Base-by-base conservation (phyloP, 2,329 filamentous ascomycete genomes). In the Tympanopsis confertula region DNA sequence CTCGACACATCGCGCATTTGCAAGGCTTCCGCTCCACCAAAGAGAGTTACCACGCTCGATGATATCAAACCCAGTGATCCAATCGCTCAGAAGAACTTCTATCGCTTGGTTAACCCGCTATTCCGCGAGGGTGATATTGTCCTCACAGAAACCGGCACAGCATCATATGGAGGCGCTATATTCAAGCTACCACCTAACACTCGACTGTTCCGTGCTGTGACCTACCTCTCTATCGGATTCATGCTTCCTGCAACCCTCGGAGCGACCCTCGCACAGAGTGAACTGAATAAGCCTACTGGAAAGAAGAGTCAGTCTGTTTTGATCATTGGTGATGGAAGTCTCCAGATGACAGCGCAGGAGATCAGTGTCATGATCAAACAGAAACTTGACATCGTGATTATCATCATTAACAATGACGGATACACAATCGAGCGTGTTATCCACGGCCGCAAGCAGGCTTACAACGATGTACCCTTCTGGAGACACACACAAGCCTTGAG, bases 301-400 rank as follows among this genome's bases (percentile, higher is more conserved):
- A 43, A 46, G 14, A 50, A 52, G 4, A 59, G 52, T n/a, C 58
- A 70, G 38, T 71, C 73, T 0, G 62, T 78, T 7, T 54, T 79
- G 2, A 63, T 76, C 42, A 76, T 76, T 22, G 76, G 75, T 4
- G 76, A 80, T 38, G 78, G 77, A 3, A 77, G 73, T 43, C 67
- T 82, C 41, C 71, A 80, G 44, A 70, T 82, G 57, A 82, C 77
- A 0, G 74, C 68, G 0, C 78, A 83, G 49, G 77, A 81, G 44
- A 57, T 84, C 3, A 69, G 70, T 10, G 78, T 74, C 2, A 80
- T 82, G 46, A 72, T 82, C 45, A 59, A 60, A 13, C 59, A 69
- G 39, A 59, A 63, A 3, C 57, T 74, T 17, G 58, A 69, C 26
- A 61, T 69, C 3, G 56, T 63, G 3, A 55, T 68, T 15, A 63